Percentiles rank a stretch among this genome's conserved stretches.
Conservation (phyloP, 169 alveolate species). For the Plasmodium knowlesi region DNA sequence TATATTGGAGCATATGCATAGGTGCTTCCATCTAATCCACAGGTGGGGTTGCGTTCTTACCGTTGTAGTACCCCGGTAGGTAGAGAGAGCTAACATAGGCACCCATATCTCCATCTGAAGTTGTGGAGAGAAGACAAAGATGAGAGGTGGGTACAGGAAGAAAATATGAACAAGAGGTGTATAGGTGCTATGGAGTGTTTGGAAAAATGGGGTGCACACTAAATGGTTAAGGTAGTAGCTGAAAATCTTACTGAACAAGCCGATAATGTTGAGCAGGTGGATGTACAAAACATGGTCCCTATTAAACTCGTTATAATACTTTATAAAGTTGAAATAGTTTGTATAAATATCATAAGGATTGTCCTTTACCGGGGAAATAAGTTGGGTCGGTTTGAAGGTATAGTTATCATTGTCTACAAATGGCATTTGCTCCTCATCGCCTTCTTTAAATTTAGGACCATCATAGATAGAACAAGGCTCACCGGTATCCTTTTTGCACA, state of each 20-base stretch:
- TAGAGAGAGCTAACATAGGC: constrained; percentile 35
- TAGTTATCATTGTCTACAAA: not conserved
- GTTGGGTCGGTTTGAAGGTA: not conserved
- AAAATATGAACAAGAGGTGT: not conserved
- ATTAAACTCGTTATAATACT: constrained; percentile 43
- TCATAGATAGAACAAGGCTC: constrained; percentile 24
- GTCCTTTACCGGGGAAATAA: not conserved
- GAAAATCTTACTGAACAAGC: constrained; percentile 18
- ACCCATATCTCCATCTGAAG: constrained; percentile 24
- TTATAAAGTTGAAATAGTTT: constrained; percentile 35
- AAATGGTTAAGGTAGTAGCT: not conserved
- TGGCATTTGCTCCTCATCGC: not conserved
- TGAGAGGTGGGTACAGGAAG: not conserved
- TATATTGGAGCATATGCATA: no score
- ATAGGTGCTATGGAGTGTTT: not conserved
- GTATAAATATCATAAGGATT: constrained; percentile 7
- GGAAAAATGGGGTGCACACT: not conserved
- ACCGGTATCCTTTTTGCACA: not conserved
- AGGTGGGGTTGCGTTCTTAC: not conserved
- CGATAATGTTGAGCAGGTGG: constrained; percentile 36
- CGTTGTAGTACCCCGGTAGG: constrained; percentile 62
- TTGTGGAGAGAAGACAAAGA: not conserved
- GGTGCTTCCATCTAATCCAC: no score
- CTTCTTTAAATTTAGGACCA: constrained; percentile 40
- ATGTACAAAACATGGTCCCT: constrained; percentile 27